Percentiles rank a stretch among this genome's conserved stretches.
Evolutionary conservation across 2,329 filamentous ascomycete genomes (phyloP).

Genomic region (Plectosphaerella cucumerina): DNA sequence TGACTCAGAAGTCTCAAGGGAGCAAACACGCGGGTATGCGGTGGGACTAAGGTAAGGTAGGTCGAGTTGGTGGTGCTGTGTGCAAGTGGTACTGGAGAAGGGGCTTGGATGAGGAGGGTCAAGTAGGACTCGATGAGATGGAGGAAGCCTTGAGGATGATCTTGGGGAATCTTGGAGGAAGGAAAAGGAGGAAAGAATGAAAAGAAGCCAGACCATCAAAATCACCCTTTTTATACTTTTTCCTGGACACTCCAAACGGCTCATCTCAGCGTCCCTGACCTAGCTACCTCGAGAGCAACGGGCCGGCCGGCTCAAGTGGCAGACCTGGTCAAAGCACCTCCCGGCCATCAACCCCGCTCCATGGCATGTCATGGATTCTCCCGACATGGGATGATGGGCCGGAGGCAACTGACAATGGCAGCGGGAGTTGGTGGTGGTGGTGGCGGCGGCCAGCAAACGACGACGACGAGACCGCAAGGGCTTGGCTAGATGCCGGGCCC

Average conservation of each 20-base stretch:
- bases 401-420: constrained; percentile 16
- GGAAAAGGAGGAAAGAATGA: constrained; percentile 36
- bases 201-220: constrained; percentile 37
- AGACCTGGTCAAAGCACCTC: neutral
- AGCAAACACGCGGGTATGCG: constrained; percentile 9
- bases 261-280: constrained; percentile 29
- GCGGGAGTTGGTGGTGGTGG: constrained; percentile 8
- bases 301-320: neutral
- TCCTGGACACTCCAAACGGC: constrained; percentile 14
- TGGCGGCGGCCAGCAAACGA: constrained; percentile 17
- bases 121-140: constrained; percentile 9
- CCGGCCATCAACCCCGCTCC: constrained; percentile 34
- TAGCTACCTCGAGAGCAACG: constrained; percentile 24
- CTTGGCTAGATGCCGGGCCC: neutral
- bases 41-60: constrained; percentile 2
- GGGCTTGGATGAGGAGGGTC: constrained; percentile 1
- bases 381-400: constrained; percentile 28
- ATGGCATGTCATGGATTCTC: constrained; percentile 17
- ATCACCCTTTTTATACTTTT: constrained; percentile 62
- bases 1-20: constrained; percentile 7
- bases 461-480: constrained; percentile 17
- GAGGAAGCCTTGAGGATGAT: constrained; percentile 13
- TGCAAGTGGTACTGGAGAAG: constrained; percentile 12
- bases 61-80: constrained; percentile 6
- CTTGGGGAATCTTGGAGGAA: constrained; percentile 39